Evolutionary conservation across 805 yeast genomes (phyloP), one percentile per base, ranked within the genome.

Genomic region (Saturnispora diversa): DNA sequence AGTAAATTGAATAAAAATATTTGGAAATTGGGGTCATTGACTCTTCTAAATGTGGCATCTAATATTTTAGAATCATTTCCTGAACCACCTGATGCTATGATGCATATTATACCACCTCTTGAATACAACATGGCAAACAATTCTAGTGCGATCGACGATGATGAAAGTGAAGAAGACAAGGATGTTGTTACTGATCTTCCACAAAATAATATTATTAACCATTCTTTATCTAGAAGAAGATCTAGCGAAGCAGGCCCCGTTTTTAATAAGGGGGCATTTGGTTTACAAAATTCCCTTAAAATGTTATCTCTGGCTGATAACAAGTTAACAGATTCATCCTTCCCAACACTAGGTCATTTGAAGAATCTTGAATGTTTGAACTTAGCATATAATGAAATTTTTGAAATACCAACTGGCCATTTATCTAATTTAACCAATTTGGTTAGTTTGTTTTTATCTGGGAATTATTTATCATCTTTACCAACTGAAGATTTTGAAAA

Each of bases 401-500:
- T 80, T 26, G 97, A 90, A 50, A 74, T 90, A 21, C 94, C 96
- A 0, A 60, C 66, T 15, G 85, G 94, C n/a, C 75, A 78, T 2
- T 55, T 84, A 10, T 60, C 74, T 23, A 69, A 79, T 32, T 63
- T 84, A 45, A 62, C 68, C 1, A 64, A 66, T 24, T 62, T 92
- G 46, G 70, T 70, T 5, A 84, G 76, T 47, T 64, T 92, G 7
- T 85, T 74, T 54, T 56, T 90, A 23, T 81, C 95, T 0, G 98
- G 98, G 35, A 92, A 90, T 52, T 74, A 77, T 37, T 60, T 92
- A 26, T 69, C 83, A 0, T 73, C 84, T 6, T 64, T 92, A 33
- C 94, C 97, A 0, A 80, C 86, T 19, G 98, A 92, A 50, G 94
- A 84, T 48, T 74, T 92, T 26, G 87, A 75, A 43, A 59, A 63